These are phyloP conservation scores for Kodamaea kaohsiungensis DNA, from an alignment of 805 yeast genomes.

Conservation along the genomic window DNA sequence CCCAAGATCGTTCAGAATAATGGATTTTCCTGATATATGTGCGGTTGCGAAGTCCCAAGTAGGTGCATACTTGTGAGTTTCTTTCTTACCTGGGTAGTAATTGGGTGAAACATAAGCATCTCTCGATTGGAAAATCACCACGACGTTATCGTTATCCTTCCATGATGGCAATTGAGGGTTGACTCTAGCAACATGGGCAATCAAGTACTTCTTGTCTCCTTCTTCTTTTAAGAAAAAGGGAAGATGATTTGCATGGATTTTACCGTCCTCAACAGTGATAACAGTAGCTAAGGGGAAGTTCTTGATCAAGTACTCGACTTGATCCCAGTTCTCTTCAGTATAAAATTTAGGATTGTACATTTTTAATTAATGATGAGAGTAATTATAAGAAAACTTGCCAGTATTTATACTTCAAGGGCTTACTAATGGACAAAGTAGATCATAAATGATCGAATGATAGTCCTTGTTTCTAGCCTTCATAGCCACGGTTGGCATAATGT, in stretches of 20 bases:
- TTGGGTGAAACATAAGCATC: constrained; percentile 58
- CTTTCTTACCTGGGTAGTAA: constrained; percentile 57
- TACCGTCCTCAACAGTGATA: constrained; percentile 41
- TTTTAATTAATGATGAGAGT: neutral
- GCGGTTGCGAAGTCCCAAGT: constrained; percentile 67
- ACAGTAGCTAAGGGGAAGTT: constrained; percentile 55
- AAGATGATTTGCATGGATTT: constrained; percentile 54
- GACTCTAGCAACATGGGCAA: constrained; percentile 55
- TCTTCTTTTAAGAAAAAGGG: constrained; percentile 49
- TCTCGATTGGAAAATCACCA: constrained; percentile 53
- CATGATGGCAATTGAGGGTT: constrained; percentile 53
- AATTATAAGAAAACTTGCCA: too few relatives aligned
- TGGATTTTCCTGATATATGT: constrained; percentile 55
- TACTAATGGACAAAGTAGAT: neutral
- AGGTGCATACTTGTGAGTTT: constrained; percentile 62
- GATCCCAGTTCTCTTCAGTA: constrained; percentile 34
- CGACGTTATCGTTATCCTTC: constrained; percentile 37
- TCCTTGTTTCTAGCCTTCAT: neutral
- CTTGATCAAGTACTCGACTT: constrained; percentile 43
- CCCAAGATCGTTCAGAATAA: constrained; percentile 42
- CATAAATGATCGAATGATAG: neutral
- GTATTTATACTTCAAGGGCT: too few relatives aligned
- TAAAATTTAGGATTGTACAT: constrained; percentile 43
- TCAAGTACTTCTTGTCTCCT: constrained; percentile 41
- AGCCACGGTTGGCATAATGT: neutral